Base-by-base conservation (phyloP, 2,329 filamentous ascomycete species). In the Colletotrichum theobromicola region DNA sequence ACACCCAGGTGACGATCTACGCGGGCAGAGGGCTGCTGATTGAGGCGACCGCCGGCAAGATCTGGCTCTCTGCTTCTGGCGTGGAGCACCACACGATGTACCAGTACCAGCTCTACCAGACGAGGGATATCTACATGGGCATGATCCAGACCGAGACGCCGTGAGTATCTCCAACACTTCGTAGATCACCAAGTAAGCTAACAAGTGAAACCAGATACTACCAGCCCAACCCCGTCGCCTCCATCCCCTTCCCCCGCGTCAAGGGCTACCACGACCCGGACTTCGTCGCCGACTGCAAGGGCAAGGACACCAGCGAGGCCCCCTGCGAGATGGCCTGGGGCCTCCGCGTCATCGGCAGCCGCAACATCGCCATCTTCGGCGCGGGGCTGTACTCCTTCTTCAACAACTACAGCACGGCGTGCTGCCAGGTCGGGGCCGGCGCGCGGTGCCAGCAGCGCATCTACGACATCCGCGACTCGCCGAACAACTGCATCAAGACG, bases 331-430 rank as follows among this genome's bases (percentile, higher is more conserved):
- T 91, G 81, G 91, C 92, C 1, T 94, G 92, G 92, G 93, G 90
- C 1, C 83, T 94, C 34, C 87, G 93, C 9, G 86, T 94, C 46
- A 78, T 93, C 55, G 85, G 88, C 76, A 90, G 88, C 42, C 84
- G 83, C 60, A 87, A 90, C 79, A 82, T 94, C 15, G 83, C 89
- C 21, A 83, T 91, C 28, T 93, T 93, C 77, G 92, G 92, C 9
- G 90, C 89, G 0, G 93, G 93, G 0, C 79, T 94, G 16, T 95
- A 94, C 83, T 90, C 88, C 4, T 94, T 93, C 86, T 94, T 93
- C 80, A 87, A 89, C 80, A 90, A 93, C 81, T 93, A 93, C 82
- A 87, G 84, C 67, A 87, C 86, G 13, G 77, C 81, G 0, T 90
- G 88, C 79, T 87, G 85, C 53, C 82, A 83, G 37, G 80, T 85